Evolutionary conservation across 2,329 filamentous ascomycete species (phyloP), one percentile per base, ranked within the genome.

Genomic region (Aspergillus versicolor): DNA sequence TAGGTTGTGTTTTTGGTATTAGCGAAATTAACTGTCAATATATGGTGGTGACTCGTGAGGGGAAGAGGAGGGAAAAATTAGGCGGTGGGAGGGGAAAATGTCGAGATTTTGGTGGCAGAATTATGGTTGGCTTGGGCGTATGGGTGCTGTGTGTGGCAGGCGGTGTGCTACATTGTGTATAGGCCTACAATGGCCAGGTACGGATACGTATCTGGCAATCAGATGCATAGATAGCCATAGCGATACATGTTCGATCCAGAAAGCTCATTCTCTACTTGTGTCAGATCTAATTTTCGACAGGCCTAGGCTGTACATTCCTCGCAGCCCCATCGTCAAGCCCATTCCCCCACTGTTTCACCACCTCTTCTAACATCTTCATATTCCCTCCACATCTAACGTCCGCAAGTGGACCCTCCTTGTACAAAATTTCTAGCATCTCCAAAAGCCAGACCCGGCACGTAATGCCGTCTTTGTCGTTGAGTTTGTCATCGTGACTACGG

Each of bases 71-170:
- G 32, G 54, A 38, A 62, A 53, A 62, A 56, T 54, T 48, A 52
- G 49, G 55, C 55, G 55, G 55, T 54, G 27, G 12, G 37, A 19
- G 30, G 49, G 50, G 45, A 46, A 57, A 58, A 57, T 43, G 45
- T 49, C 15, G 50, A 41, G 49, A 53, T 55, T 55, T 41, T 57
- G 58, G 32, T n/a, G 54, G 58, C 50, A 53, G 51, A 53, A 57
- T 52, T n/a, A 8, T 22, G 38, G 38, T 8, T 40, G 38, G 42
- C 3, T 11, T 17, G 32, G 37, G 34, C 45, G 17, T 47, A 21
- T 44, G 34, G 41, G 56, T 30, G 8, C 6, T 15, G 15, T 21
- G 19, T 30, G 13, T 34, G 17, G 57, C 22, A 43, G 43, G 48
- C 41, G 52, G 48, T 42, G 38, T n/a, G 15, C 21, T 21, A 21